A percentile compares a stretch with the other conserved stretches of the same genome.
These are phyloP conservation scores for Periglandula ipomoeae DNA, from an alignment of 2,329 filamentous ascomycete genomes.

Conservation along the genomic window DNA sequence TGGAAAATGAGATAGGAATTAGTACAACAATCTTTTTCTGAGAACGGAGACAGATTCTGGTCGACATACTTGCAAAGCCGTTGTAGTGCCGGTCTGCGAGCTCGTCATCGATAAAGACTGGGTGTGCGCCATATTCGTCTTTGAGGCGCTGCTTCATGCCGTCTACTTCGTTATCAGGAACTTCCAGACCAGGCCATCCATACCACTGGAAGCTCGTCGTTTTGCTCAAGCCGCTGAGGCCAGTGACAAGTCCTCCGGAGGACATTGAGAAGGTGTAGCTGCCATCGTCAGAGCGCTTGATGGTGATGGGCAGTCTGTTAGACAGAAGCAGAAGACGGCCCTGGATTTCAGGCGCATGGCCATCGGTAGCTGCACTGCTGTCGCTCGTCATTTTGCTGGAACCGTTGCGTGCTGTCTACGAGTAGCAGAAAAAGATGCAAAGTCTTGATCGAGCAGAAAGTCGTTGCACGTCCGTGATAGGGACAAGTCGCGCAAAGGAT, in stretches of 20 bases:
- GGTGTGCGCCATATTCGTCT: slow-evolving; percentile 80
- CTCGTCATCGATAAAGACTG: slow-evolving; percentile 89
- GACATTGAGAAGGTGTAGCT: slow-evolving; percentile 94
- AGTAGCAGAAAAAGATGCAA: background rate
- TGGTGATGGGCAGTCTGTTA: slow-evolving; percentile 91
- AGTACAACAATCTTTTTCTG: background rate
- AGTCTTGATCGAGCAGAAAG: background rate
- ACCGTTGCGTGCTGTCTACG: background rate
- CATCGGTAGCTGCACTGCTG: slow-evolving; percentile 18
- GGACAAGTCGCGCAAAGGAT: background rate
- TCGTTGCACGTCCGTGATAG: background rate
- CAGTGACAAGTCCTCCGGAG: slow-evolving; percentile 89
- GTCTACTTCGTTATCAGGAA: slow-evolving; percentile 73
- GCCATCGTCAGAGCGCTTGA: slow-evolving; percentile 86
- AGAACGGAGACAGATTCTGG: background rate
- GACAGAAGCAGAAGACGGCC: slow-evolving; percentile 73
- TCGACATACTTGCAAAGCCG: slow-evolving; percentile 77
- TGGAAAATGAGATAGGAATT: slow-evolving; percentile 23
- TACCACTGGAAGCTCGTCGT: slow-evolving; percentile 97
- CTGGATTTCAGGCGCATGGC: slow-evolving; percentile 22
- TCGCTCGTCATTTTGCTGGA: slow-evolving; percentile 3
- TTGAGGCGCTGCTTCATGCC: slow-evolving; percentile 69
- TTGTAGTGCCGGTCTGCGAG: slow-evolving; percentile 95
- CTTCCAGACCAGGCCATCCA: slow-evolving; percentile 90
- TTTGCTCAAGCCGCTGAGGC: slow-evolving; percentile 83